A percentile compares a stretch with the other conserved stretches of the same genome.
Evolutionary conservation across 192 early-diverging fungal genomes (phyloP).

Genomic region (Phlyctochytrium planicorne): DNA sequence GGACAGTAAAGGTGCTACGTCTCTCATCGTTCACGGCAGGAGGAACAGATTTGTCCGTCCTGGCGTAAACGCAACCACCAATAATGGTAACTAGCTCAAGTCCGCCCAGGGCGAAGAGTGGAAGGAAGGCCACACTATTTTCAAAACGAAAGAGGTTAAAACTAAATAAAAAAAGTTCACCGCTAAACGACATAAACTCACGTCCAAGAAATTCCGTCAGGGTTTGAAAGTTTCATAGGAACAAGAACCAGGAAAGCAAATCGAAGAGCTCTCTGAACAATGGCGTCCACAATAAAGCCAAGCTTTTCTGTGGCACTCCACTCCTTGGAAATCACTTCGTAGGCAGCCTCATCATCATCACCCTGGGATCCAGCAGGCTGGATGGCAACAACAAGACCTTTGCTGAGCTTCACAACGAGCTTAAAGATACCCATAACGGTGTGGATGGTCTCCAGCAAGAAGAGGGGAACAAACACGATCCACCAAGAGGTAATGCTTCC

Average conservation of each 20-base stretch:
- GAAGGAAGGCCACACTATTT: constrained; percentile 34
- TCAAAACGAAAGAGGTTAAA: background rate
- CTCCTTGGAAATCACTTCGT: constrained; percentile 24
- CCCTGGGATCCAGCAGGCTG: background rate
- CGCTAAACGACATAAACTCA: constrained; percentile 7
- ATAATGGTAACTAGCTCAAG: constrained; percentile 21
- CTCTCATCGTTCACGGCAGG: constrained; percentile 14
- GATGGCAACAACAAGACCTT: background rate
- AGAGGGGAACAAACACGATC: constrained; percentile 79
- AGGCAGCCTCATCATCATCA: constrained; percentile 19
- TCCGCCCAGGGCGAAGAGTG: constrained; percentile 25
- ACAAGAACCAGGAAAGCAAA: constrained; percentile 68
- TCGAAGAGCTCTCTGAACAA: constrained; percentile 67
- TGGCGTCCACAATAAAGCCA: constrained; percentile 35
- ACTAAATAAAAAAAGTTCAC: background rate
- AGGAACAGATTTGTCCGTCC: background rate
- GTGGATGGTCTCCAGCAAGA: constrained; percentile 73
- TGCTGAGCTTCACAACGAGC: constrained; percentile 3
- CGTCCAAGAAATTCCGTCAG: constrained; percentile 29
- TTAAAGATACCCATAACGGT: constrained; percentile 38
- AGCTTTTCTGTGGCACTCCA: constrained; percentile 26
- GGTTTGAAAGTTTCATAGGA: constrained; percentile 41
- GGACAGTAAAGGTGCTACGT: constrained; percentile 11
- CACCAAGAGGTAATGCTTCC: constrained; percentile 54
- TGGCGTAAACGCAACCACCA: background rate